Evolutionary conservation across 805 yeast species (phyloP), one percentile per base, ranked within the genome.

Genomic region (Isabelozyma rhagii): DNA sequence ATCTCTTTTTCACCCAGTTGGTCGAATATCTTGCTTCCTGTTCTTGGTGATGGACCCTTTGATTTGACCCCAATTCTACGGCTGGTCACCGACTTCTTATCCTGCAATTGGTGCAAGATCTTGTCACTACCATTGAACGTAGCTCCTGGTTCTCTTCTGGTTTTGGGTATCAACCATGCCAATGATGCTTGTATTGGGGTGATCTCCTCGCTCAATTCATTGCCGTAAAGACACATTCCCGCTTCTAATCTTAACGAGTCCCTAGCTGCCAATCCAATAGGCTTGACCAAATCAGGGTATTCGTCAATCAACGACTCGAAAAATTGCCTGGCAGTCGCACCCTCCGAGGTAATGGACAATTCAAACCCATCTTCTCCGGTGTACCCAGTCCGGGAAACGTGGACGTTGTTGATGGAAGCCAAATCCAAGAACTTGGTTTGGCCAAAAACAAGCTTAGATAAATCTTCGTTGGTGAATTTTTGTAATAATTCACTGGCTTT

Each of bases 351-450:
- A 52, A 92, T 84, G 8, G 96, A 84, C 51, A 93, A 80, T 68
- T 94, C 99, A 67, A 94, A 93, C 1, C 99, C 99, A 66, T 94
- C 99, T 70, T 94, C 99, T 15, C 99, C 99, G 6, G 99, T 94
- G 74, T 94, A 94, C 2, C 99, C 99, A 21, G 96, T 89, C 68
- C 99, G 84, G 3, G 97, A 88, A n/a, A 91, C 78, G 63, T 91
- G 96, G 47, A 87, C 75, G 52, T 66, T 63, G 47, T 69, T 74
- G 60, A 66, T 72, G 2, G 74, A 69, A 17, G 78, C 63, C 31
- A 78, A 63, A 29, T 68, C 68, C 47, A 80, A 68, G 59, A 75
- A 81, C 40, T 71, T 72, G 10, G 86, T 78, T 59, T 82, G 78
- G 47, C 98, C 98, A 66, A 94, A 94, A 53, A 79, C 81, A 49